Evolutionary conservation across 352 stramenopile genomes (phyloP).

Genomic region (Globisporangium camurandrum): DNA sequence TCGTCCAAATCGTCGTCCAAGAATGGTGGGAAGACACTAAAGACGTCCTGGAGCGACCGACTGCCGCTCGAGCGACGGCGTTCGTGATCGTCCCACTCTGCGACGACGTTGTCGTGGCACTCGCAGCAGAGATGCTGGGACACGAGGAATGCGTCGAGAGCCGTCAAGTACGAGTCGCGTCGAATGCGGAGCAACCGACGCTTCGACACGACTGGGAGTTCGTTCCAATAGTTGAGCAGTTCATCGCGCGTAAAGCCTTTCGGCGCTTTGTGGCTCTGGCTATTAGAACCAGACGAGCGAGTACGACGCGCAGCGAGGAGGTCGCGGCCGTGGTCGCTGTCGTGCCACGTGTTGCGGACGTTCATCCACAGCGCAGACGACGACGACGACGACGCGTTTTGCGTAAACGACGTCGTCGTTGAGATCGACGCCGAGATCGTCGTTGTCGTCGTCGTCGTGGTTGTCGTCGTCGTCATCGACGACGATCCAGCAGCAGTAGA

Average conservation of each 20-base stretch:
- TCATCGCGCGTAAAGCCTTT: slow-evolving; percentile 63
- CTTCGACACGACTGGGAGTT: slow-evolving; percentile 58
- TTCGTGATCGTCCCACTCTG: slow-evolving; percentile 76
- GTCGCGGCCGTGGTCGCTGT: slow-evolving; percentile 11
- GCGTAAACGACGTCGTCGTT: slow-evolving; percentile 16
- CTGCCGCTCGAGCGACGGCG: slow-evolving; percentile 50
- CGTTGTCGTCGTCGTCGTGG: slow-evolving; percentile 9
- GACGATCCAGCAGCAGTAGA: background rate
- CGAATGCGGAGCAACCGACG: slow-evolving; percentile 61
- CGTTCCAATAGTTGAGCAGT: slow-evolving; percentile 78
- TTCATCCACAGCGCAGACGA: slow-evolving; percentile 19
- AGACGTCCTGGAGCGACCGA: slow-evolving; percentile 65
- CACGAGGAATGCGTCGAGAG: slow-evolving; percentile 71
- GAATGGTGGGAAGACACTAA: slow-evolving; percentile 72
- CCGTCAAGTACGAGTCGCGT: slow-evolving; percentile 56
- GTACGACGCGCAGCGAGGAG: slow-evolving; percentile 8
- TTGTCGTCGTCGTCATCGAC: slow-evolving; percentile 2
- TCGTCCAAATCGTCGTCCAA: slow-evolving; percentile 62
- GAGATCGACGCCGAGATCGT: slow-evolving; percentile 7
- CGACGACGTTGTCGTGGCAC: slow-evolving; percentile 78
- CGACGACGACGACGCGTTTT: slow-evolving; percentile 3
- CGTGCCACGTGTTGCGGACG: slow-evolving; percentile 16
- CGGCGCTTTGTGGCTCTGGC: slow-evolving; percentile 13
- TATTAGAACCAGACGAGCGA: background rate
- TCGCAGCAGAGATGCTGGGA: slow-evolving; percentile 73